Percentiles rank a stretch among this genome's conserved stretches.
Evolutionary conservation across 2,329 filamentous ascomycete genomes (phyloP).

Genomic region (Tolypocladium tundrense): DNA sequence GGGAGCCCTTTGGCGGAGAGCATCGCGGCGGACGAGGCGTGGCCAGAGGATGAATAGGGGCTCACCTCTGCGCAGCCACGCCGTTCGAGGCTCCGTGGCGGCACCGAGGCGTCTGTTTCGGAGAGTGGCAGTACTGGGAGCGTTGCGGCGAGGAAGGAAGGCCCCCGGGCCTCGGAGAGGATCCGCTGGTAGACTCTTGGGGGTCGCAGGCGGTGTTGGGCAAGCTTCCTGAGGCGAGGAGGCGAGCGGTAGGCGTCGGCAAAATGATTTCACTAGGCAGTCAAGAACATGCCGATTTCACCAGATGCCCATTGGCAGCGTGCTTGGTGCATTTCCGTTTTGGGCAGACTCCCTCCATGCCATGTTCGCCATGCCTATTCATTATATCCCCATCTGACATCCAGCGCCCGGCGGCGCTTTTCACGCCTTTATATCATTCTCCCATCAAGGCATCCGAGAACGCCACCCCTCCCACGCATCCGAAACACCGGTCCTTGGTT

Average conservation of each 20-base stretch:
- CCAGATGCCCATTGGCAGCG: no score
- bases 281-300: not conserved
- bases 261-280: not conserved
- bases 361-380: not conserved
- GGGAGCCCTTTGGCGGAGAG: conserved; percentile 12
- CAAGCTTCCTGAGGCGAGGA: not conserved
- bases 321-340: not conserved
- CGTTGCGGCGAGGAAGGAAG: not conserved
- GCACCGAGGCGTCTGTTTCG: no score
- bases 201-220: not conserved
- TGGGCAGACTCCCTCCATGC: not conserved
- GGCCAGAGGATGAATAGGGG: conserved; percentile 8
- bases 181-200: not conserved
- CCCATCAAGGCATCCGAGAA: not conserved
- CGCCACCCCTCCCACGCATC: no score
- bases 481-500: not conserved
- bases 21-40: conserved; percentile 9
- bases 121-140: not conserved
- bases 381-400: not conserved
- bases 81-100: not conserved
- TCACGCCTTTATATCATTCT: not conserved
- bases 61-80: not conserved
- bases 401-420: not conserved
- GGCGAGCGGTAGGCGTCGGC: no score
- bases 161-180: not conserved